Base-by-base conservation (phyloP, 2,329 filamentous ascomycete genomes). In the Stachybotrys elegans region DNA sequence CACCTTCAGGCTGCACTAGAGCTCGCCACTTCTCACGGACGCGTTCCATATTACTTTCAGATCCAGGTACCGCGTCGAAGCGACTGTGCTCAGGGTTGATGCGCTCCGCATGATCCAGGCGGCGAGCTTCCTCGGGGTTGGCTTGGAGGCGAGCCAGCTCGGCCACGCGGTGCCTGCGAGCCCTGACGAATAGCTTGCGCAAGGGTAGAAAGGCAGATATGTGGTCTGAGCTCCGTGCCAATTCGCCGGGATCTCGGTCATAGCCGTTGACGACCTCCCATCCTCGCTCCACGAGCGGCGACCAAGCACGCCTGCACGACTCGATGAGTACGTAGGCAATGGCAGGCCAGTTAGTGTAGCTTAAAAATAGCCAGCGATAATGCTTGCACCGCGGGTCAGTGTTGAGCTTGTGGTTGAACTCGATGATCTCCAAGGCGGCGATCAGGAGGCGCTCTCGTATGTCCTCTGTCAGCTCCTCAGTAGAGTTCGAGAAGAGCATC, bases 361-460 rank as follows among this genome's bases (percentile, higher is more conserved):
- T 76, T 49, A 68, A 65, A 50, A 71, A 74, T 3, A 76, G 56
- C 73, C 73, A 77, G 17, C 65, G 58, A 57, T 71, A 77, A 29
- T 69, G 67, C 40, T 65, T 66, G 49, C 64, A 69, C 6, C 69
- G 61, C 6, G 58, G 54, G 35, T 88, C 83, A 0, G 73, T 78
- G 53, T 85, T 79, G 13, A 90, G 66, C 2, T 86, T 70, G 40
- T 83, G 70, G 16, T 78, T 78, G 57, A 86, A 65, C 60, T 91
- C 86, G 38, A 89, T 75, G 21, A 90, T 81, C 55, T 91, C 86
- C 21, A 91, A 75, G 3, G 84, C 82, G 0, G 83, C 85, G 20
- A 83, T 67, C 58, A 89, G 87, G 2, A 91, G 70, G 45, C 81
- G 81, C 48, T 88, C 78, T 45, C 81, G 79, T 8, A 79, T 78